Base-by-base conservation (phyloP, 495 filamentous ascomycete species). In the Hapsidospora chrysogenum region DNA sequence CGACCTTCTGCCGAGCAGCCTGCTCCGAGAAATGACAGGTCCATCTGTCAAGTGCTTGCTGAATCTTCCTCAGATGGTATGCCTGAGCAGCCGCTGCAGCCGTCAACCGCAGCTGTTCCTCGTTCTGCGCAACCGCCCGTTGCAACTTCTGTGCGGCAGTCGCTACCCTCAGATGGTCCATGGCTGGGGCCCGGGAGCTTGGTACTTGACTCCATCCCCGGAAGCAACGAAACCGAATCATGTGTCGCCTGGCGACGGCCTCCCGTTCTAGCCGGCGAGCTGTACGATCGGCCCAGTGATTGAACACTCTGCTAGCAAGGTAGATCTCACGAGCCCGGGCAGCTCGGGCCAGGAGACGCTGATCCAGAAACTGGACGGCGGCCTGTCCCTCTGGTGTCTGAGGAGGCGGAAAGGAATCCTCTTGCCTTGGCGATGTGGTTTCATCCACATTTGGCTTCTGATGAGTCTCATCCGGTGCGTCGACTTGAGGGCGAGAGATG, bases 181-280 rank as follows among this genome's bases (percentile, higher is more conserved):
- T 17, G 9, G 17, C 14, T 3, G 33, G 33, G 6, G 17, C 14
- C 13, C 23, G 20, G 5, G 25, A 28, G 13, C 21, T 36, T 9
- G 33, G 33, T 14, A 23, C 21, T 17, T 23, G 17, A 22, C 22
- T 36, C 33, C 33, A 36, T 6, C 21, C 22, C 6, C 17, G 33
- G 13, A 36, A 36, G 17, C 33, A 36, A 22, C 33, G 33, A 27
- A 36, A 36, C 16, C 33, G 33, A 27, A 36, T 36, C 33, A 36
- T 36, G 14, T 36, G 33, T 16, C 33, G 22, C 26, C 33, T 36
- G 25, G 33, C 33, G n/a, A 36, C 33, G 8, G 20, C 33, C 25
- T 36, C 33, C 16, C 33, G 33, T 23, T 36, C 33, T n/a, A 36
- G 23, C 17, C 33, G 33, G 13, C 11, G 13, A 11, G 33, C 33